Percentiles rank a stretch among this genome's conserved stretches.
These are phyloP conservation scores for Cryptococcus hybrid DNA, from an alignment of 1,284 basidiomycete species.

Conservation along the genomic window DNA sequence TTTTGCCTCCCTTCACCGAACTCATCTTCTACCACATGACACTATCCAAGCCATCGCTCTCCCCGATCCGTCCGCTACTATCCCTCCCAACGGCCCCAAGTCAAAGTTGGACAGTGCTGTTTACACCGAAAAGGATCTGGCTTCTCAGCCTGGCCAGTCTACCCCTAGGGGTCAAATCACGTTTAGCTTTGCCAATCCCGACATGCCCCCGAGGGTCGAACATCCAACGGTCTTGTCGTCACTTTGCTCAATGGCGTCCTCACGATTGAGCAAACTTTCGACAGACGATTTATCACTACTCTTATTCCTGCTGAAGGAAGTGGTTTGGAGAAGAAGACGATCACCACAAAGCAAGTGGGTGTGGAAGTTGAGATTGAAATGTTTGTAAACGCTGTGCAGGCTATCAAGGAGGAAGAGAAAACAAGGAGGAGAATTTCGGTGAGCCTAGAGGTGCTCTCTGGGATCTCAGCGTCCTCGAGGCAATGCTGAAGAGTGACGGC, in stretches of 20 bases:
- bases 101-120: slow-evolving; percentile 17
- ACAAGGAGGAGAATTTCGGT: slow-evolving; percentile 28
- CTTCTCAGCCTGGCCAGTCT: slow-evolving; percentile 30
- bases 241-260: slow-evolving; percentile 48
- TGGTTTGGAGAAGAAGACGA: slow-evolving; percentile 53
- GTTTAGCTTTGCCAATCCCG: slow-evolving; percentile 37
- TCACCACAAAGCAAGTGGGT: slow-evolving; percentile 56
- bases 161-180: slow-evolving; percentile 36
- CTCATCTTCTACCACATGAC: slow-evolving; percentile 73
- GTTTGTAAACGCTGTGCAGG: slow-evolving; percentile 60
- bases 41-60: slow-evolving; percentile 59
- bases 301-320: slow-evolving; percentile 52
- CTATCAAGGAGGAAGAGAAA: slow-evolving; percentile 30
- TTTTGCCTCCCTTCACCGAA: slow-evolving; percentile 65
- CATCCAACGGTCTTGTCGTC: slow-evolving; percentile 29
- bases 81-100: slow-evolving; percentile 56
- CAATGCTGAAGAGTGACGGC: slow-evolving; percentile 68
- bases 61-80: slow-evolving; percentile 57
- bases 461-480: slow-evolving; percentile 75
- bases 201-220: slow-evolving; percentile 20
- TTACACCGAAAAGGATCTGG: slow-evolving; percentile 19
- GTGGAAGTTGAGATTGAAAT: slow-evolving; percentile 61
- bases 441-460: slow-evolving; percentile 56
- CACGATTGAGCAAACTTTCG: slow-evolving; percentile 57
- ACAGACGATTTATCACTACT: slow-evolving; percentile 57